phyloP scores from a whole-genome alignment of 495 filamentous ascomycete genomes.

The Geopyxis carbonaria region DNA sequence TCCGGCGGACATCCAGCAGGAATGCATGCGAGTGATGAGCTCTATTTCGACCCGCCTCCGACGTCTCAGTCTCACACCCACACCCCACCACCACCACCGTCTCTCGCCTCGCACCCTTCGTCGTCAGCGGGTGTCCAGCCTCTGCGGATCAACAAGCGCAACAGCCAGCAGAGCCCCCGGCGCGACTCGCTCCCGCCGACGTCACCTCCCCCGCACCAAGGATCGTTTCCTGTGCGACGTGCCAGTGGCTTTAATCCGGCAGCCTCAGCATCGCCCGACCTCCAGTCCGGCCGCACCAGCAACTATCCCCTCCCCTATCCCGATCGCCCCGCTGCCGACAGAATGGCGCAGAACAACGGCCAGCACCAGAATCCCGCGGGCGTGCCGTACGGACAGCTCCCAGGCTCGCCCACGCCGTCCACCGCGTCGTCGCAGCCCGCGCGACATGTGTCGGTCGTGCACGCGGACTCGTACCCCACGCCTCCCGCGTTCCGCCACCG shows the following conservation, averaged over 20 bases:
- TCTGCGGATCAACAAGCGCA: slow-evolving; percentile 64
- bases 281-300: too few relatives aligned
- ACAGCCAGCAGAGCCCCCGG: slow-evolving; percentile 30
- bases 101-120: slow-evolving; percentile 16
- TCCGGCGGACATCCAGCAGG: too few relatives aligned
- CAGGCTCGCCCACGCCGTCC: slow-evolving; percentile 23
- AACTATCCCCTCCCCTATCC: slow-evolving; percentile 24
- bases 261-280: background rate
- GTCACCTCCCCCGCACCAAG: slow-evolving; percentile 8
- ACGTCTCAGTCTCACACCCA: too few relatives aligned
- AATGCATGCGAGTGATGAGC: too few relatives aligned
- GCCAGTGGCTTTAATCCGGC: slow-evolving; percentile 9
- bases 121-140: slow-evolving; percentile 72
- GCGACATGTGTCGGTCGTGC: slow-evolving; percentile 24
- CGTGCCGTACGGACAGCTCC: slow-evolving; percentile 4
- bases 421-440: slow-evolving; percentile 15
- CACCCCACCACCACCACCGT: background rate
- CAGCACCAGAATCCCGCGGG: slow-evolving; percentile 27
- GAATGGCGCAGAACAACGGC: slow-evolving; percentile 25
- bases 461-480: slow-evolving; percentile 32
- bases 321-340: slow-evolving; percentile 17
- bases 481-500: slow-evolving; percentile 44
- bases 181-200: slow-evolving; percentile 28
- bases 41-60: too few relatives aligned
- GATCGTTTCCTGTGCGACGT: slow-evolving; percentile 15